Evolutionary conservation across 192 early-diverging fungal genomes (phyloP), one percentile per base, ranked within the genome.

Genomic region (Lobosporangium transversale): DNA sequence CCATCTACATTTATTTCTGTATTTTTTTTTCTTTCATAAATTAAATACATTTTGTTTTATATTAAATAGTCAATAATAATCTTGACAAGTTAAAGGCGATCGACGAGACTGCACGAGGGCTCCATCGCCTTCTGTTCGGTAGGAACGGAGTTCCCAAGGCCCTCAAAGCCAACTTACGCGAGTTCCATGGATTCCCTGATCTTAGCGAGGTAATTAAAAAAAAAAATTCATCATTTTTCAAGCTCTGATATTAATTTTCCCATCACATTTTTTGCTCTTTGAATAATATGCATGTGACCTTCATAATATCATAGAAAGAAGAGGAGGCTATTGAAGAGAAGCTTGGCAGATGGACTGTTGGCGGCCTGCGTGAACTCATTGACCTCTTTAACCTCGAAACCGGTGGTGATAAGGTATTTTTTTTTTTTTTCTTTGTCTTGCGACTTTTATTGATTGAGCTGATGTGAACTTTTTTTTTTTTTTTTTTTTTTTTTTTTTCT

Each of bases 111-210:
- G 57, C 58, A 2, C 49, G 53, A 8, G 55, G 54, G 20, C 57
- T 68, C 15, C 66, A 68, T 51, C 66, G 66, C 27, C 40, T 68
- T 10, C 33, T 68, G 49, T 68, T 59, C 52, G 66, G 66, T n/a
- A 51, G 26, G 20, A 55, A 60, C 32, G 57, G 58, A 4, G 42
- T 58, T 27, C 66, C 66, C 30, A 68, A 53, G 48, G 52, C 56
- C 1, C 56, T 68, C 15, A 68, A 68, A 35, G 24, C 55, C 9
- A 68, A 68, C 43, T 23, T 68, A 37, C 66, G 66, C 21, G 42
- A 53, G 23, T 68, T 68, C 48, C 49, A 56, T 31, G 66, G 66
- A 33, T 59, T 68, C 20, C 21, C 48, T 17, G 48, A 60, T 44
- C 50, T 60, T 55, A 58, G 3, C 20, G 66, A 68, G 57, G 66